Evolutionary conservation across 345 rosid genomes (phyloP), one percentile per base, ranked within the genome.

Genomic region (Pugionium cornutum): DNA sequence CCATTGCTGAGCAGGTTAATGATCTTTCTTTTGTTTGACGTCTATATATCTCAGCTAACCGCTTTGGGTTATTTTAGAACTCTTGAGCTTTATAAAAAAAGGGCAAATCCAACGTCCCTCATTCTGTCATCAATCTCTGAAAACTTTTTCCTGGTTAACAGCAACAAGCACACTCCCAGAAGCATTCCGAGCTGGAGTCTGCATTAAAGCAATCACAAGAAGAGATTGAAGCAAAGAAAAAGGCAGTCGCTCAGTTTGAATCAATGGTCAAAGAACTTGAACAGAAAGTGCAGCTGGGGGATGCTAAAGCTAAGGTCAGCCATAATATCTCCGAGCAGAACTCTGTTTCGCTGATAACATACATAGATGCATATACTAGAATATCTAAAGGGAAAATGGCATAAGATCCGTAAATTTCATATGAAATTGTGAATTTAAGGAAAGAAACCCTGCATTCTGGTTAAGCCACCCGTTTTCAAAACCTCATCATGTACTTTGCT

Each of bases 231-330:
- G 78, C 84, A 6, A 84, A 82, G 83, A 80, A 70, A 69, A 86
- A 82, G 52, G 79, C 82, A 6, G 82, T 80, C 7, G 9, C 63
- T 44, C 68, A 55, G 55, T 82, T 87, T 3, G 88, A 84, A 69
- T 76, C 79, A 44, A 77, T 78, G 68, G 66, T 89, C 42, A 84
- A 79, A 53, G 94, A 86, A 58, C 89, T 91, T 55, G 79, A 83
- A 77, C 82, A 82, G 75, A 89, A 88, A 80, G 62, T 87, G 81
- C 85, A 82, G 63, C 65, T 69, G 4, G 78, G 85, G 4, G 80
- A 86, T 60, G 81, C 86, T 50, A 84, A 84, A 76, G 62, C 69
- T 58, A 83, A 91, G 94, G 96, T 83, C 7, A 66, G 91, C 68
- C 74, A 64, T 27, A 65, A 30, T 49, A 43, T 43, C 30, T 37